Base-by-base conservation (phyloP, 805 yeast species). In the Brettanomyces sp. region DNA sequence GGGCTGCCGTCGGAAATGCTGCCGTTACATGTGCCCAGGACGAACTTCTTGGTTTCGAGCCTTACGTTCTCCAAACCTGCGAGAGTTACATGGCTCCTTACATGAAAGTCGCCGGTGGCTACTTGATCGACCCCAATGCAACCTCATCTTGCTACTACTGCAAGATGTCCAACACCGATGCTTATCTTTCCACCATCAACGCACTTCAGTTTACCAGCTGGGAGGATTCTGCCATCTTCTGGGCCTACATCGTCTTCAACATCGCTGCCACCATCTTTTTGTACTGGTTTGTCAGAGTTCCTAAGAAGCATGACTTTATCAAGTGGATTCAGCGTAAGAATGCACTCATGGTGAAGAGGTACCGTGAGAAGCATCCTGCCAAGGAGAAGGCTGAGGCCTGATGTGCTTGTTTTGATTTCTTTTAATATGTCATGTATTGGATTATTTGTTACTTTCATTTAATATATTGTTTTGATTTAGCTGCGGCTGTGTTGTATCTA, bases 221-320 rank as follows among this genome's bases (percentile, higher is more conserved):
- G 80, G 66, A 82, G 57, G 68, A 79, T 58, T 66, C 67, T 50
- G 85, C 83, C 45, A 65, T 79, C 21, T 69, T 69, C 50, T 55
- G 72, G 48, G 67, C 65, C 39, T 79, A 65, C 54, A 67, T 73
- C 45, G 63, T 58, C 24, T 61, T 74, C 52, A 72, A 76, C 54
- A 49, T 63, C 14, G 5, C 42, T 3, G 45, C 63, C 41, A 50
- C 60, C 4, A 44, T 56, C 36, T 46, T 50, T 46, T 45, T 57
- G 47, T 72, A 71, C 57, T 72, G 82, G 80, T 55, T 76, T 34
- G 74, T 80, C 28, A 74, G 90, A 68, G 89, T 82, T 47, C 90
- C 90, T 39, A 81, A 80, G 56, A 47, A 46, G 21, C 32, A 44
- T 24, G 47, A 44, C 40, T 43, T 43, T 32, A 14, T 44, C 34